Evolutionary conservation across 75 land plant genomes (phyloP).

Genomic region (Picea glauca): DNA sequence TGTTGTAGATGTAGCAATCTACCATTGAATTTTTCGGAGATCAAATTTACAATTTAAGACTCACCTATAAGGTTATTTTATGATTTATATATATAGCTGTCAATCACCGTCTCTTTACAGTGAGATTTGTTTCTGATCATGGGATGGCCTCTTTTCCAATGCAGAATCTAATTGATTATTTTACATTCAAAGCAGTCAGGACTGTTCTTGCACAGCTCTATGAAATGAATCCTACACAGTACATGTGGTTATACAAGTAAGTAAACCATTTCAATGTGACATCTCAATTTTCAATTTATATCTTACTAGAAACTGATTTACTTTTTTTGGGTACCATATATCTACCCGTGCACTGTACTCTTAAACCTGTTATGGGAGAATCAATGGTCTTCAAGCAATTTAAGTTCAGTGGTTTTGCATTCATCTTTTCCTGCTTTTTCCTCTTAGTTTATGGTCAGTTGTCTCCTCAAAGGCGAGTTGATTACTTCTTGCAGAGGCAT

Average conservation of each 20-base stretch:
- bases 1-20: too few relatives aligned
- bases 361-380: neutral
- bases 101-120: neutral
- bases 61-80: too few relatives aligned
- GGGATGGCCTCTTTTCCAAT: constrained; percentile 6
- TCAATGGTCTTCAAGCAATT: neutral
- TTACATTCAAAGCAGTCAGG: constrained; percentile 92
- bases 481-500: neutral
- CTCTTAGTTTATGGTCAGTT: neutral
- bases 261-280: constrained; percentile 13
- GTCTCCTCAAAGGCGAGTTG: constrained; percentile 2
- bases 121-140: neutral
- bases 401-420: neutral
- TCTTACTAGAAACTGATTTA: neutral
- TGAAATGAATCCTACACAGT: constrained; percentile 95
- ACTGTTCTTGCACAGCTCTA: constrained; percentile 92
- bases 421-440: neutral
- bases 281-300: constrained; percentile 7
- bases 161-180: constrained; percentile 93
- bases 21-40: too few relatives aligned
- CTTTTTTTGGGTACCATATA: neutral
- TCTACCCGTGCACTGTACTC: neutral
- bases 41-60: too few relatives aligned
- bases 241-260: constrained; percentile 93
- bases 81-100: too few relatives aligned